phyloP scores from a whole-genome alignment of 1,139 yeast genomes.

The Sugiyamaella pinicola region DNA sequence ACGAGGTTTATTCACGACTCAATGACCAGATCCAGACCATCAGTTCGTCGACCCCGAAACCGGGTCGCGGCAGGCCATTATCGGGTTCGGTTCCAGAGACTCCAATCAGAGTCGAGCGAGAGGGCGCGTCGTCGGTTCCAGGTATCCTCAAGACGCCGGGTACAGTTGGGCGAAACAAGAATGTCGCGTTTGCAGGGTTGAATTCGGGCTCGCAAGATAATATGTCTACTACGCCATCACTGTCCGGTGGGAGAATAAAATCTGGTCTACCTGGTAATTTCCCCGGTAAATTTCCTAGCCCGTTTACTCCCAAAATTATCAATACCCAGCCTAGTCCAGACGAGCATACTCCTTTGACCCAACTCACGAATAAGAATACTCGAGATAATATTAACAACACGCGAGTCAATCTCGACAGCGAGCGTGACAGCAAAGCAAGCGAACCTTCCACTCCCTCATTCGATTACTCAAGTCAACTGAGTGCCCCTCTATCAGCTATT shows the following conservation, averaged over 20 bases:
- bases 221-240: not conserved
- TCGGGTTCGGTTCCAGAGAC: conserved; percentile 19
- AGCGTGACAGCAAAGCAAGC: not conserved
- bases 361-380: conserved; percentile 19
- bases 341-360: conserved; percentile 18
- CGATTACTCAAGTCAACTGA: not conserved
- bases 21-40: conserved; percentile 19
- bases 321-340: conserved; percentile 1
- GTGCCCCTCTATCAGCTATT: conserved; percentile 21
- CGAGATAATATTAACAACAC: conserved; percentile 12
- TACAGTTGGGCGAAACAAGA: conserved; percentile 30
- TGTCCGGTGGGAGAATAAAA: conserved; percentile 23
- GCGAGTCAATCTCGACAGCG: not conserved
- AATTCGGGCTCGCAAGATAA: not conserved
- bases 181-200: conserved; percentile 32
- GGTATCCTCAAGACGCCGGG: conserved; percentile 39
- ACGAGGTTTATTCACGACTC: conserved; percentile 25
- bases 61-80: conserved; percentile 4
- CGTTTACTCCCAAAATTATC: conserved; percentile 29
- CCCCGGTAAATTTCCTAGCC: conserved; percentile 37
- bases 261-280: conserved; percentile 33
- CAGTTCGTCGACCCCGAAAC: conserved; percentile 18
- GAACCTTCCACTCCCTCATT: conserved; percentile 6
- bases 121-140: conserved; percentile 14
- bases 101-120: conserved; percentile 14